Evolutionary conservation across 1,284 basidiomycete species (phyloP).

Genomic region (Ganoderma lucidum): DNA sequence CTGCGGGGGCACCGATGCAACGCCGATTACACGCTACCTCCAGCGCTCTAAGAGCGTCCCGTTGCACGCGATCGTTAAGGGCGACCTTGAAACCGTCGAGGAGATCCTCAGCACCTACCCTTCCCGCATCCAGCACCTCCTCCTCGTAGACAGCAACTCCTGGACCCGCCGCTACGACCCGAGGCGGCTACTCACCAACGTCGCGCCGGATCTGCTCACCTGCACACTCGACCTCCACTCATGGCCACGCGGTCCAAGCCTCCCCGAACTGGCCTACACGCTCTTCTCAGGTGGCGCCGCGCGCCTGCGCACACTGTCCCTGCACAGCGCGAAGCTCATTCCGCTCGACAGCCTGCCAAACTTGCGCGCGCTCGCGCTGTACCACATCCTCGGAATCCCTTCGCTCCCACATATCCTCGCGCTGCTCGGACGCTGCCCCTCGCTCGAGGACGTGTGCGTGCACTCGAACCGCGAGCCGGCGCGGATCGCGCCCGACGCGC

Average conservation of each 20-base stretch:
- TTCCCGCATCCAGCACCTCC: slow-evolving; percentile 17
- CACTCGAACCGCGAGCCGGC: slow-evolving; percentile 10
- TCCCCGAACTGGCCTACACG: slow-evolving; percentile 9
- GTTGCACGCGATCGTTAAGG: slow-evolving; percentile 39
- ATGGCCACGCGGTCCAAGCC: slow-evolving; percentile 9
- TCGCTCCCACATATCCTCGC: slow-evolving; percentile 7
- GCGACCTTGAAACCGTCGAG: slow-evolving; percentile 11
- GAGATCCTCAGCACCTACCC: slow-evolving; percentile 17
- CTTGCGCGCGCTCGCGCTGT: slow-evolving; percentile 12
- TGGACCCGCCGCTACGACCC: slow-evolving; percentile 19
- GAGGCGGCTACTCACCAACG: slow-evolving; percentile 9
- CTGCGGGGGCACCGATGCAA: slow-evolving; percentile 14
- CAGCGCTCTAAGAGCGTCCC: slow-evolving; percentile 23
- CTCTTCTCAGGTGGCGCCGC: slow-evolving; percentile 9
- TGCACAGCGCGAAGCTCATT: slow-evolving; percentile 11
- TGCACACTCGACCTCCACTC: slow-evolving; percentile 16
- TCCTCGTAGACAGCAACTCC: slow-evolving; percentile 8
- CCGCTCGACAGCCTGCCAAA: slow-evolving; percentile 16
- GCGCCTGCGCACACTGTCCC: slow-evolving; percentile 12
- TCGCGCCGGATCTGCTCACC: slow-evolving; percentile 9
- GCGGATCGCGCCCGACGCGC: not conserved
- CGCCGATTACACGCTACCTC: slow-evolving; percentile 5
- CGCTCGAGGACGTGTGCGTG: slow-evolving; percentile 12
- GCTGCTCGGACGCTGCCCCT: slow-evolving; percentile 14
- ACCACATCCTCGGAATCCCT: slow-evolving; percentile 2